Percentiles rank a stretch among this genome's conserved stretches.
These are phyloP conservation scores for Zalaria sp. DNA, from an alignment of 2,329 filamentous ascomycete genomes.

Conservation along the genomic window DNA sequence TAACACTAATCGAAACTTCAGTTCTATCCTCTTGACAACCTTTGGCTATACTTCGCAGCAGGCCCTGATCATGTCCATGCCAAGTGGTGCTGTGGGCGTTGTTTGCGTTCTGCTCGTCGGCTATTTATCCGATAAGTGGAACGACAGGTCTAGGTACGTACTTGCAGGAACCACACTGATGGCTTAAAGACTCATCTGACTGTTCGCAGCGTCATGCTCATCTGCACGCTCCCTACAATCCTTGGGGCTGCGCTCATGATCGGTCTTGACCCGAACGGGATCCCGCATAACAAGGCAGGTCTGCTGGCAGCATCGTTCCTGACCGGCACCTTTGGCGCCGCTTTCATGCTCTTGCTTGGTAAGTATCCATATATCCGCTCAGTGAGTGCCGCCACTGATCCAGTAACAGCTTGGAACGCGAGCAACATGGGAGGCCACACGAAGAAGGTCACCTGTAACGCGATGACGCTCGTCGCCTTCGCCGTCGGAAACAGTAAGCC, in stretches of 20 bases:
- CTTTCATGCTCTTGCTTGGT: constrained; percentile 22
- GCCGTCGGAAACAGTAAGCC: constrained; percentile 23
- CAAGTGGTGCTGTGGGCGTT: constrained; percentile 27
- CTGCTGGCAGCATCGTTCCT: constrained; percentile 19
- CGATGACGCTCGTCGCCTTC: constrained; percentile 29
- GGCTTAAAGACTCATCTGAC: no score
- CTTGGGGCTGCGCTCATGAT: constrained; percentile 29
- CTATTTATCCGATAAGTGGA: constrained; percentile 22
- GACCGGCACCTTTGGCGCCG: constrained; percentile 20
- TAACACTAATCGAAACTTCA: constrained; percentile 9
- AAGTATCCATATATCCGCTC: no score
- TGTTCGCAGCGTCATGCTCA: constrained; percentile 21
- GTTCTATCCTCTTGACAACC: constrained; percentile 24
- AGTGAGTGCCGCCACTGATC: no score
- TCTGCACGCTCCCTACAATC: constrained; percentile 32
- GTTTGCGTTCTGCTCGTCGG: constrained; percentile 26
- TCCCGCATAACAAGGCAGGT: constrained; percentile 20
- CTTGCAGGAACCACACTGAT: no score
- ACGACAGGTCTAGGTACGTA: constrained; percentile 19
- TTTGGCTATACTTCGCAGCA: constrained; percentile 28
- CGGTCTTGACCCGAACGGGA: constrained; percentile 18
- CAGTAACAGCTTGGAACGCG: constrained; percentile 24
- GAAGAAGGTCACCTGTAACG: constrained; percentile 36
- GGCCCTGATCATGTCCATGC: constrained; percentile 30
- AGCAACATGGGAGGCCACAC: constrained; percentile 34